Evolutionary conservation across 495 filamentous ascomycete species (phyloP), one percentile per base, ranked within the genome.

Genomic region (Neurospora sp.): DNA sequence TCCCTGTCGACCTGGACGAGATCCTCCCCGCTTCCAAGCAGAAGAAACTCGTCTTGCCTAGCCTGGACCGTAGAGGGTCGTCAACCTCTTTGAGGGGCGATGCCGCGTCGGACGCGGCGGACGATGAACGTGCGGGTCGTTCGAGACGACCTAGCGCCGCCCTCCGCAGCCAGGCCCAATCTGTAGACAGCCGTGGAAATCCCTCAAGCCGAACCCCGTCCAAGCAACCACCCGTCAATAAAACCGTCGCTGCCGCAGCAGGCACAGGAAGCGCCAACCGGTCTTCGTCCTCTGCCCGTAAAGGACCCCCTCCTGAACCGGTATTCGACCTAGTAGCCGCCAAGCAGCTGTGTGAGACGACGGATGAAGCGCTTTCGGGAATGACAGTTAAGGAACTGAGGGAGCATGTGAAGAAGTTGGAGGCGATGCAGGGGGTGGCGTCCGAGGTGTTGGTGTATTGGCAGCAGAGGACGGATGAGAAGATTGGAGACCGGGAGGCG

Each of bases 21-120:
- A 98, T 98, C 74, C 88, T 98, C 24, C 96, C 96, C 3, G 93
- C 94, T 3, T 95, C 93, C 42, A 98, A 97, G 82, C 96, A 98
- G 79, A 98, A 98, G 87, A 97, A 98, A 78, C 90, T 99, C 34
- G 87, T 99, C 24, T 88, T 99, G 4, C 96, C 96, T 8, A 96
- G 93, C 3, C 90, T 96, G 70, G 89, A 92, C 77, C 82, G 91
- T 69, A 84, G 82, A 75, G 85, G 80, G 36, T 85, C 81, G 37
- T 28, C 24, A 28, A 38, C 37, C 10, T 38, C 37, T 38, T 38
- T 38, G 37, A 38, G 37, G 9, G 40, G 40, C 2, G 40, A 42
- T 8, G 15, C 40, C 5, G 37, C 37, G 24, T 28, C 24, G 37
- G 39, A 40, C 39, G 39, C 39, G 11, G 39, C 15, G 2, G 39